Evolutionary conservation across 352 stramenopile species (phyloP), one percentile per base, ranked within the genome.

Genomic region (Globisporangium mamillatum): DNA sequence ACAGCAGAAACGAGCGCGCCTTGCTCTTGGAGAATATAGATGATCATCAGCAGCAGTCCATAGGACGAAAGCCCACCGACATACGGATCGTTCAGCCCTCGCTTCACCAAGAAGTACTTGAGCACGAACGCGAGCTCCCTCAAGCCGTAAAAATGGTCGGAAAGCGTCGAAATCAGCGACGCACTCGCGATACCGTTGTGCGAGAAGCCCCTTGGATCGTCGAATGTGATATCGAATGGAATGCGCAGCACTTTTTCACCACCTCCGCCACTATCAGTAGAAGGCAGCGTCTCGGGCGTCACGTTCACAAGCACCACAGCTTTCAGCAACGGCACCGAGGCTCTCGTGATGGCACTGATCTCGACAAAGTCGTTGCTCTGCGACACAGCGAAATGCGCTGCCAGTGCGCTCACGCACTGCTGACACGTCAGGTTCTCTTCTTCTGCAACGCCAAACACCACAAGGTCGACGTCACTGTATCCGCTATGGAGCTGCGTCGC

Each of bases 31-130:
- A 93, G 34, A 1, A 92, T 76, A 32, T 79, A 90, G 20, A 89
- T 50, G 41, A 94, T 86, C 88, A 95, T 94, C 5, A 95, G 62
- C 16, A 94, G 65, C 14, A 97, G 71, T 2, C 90, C 90, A 53
- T 98, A 97, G 2, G 88, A 97, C 2, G 89, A 97, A 4, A 98
- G 74, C 0, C 92, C 92, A n/a, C 92, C 92, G 20, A 93, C 75
- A 65, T 95, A 97, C 9, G 91, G 89, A 62, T 98, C 91, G 63
- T 97, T 97, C 9, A 97, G 66, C 5, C 82, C 80, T 29, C 91
- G 82, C 41, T 91, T 89, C n/a, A 84, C 88, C 8, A 98, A 70
- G 61, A 97, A 96, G 60, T 95, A 81, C 73, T 98, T 98, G 24
- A 98, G 72, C 9, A 97, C 88, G 27, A 97, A 75, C 0, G 87